Conservation (phyloP, 805 yeast species). For the Sugiyamaella lignohabitans region DNA sequence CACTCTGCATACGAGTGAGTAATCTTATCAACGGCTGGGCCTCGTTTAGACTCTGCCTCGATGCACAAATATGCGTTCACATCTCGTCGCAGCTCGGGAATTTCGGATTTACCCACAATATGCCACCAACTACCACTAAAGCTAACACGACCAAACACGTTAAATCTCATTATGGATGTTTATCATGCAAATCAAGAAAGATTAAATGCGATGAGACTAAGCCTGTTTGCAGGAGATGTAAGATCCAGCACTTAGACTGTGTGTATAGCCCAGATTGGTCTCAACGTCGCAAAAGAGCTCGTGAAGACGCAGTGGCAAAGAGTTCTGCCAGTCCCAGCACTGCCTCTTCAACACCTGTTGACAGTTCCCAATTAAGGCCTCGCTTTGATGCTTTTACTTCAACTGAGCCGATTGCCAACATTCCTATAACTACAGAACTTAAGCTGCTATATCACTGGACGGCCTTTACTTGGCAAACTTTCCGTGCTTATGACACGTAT, state of each 20-base stretch:
- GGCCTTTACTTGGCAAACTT: conserved; percentile 4
- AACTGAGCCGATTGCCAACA: background rate
- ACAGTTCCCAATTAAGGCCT: background rate
- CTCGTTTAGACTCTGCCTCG: too few species aligned
- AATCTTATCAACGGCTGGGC: too few species aligned
- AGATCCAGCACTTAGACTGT: conserved; percentile 2
- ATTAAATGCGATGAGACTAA: conserved; percentile 60
- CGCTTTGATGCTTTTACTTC: background rate
- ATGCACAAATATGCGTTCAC: too few species aligned
- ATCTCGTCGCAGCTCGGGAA: background rate
- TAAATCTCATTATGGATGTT: conserved; percentile 69
- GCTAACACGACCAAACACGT: background rate
- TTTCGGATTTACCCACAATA: background rate
- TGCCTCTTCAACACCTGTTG: background rate
- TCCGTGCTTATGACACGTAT: conserved; percentile 2
- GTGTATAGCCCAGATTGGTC: conserved; percentile 5
- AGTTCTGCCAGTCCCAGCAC: background rate
- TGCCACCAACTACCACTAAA: too few species aligned
- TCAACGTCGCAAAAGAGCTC: background rate
- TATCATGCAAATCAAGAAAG: conserved; percentile 56
- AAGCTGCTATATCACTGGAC: conserved; percentile 7
- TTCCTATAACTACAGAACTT: conserved; percentile 1
- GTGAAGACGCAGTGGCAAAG: background rate
- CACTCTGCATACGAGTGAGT: too few species aligned
- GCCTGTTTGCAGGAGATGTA: conserved; percentile 53